Evolutionary conservation across 164 flowering plant genomes (phyloP), one percentile per base, ranked within the genome.

Genomic region (Annona squamosa): DNA sequence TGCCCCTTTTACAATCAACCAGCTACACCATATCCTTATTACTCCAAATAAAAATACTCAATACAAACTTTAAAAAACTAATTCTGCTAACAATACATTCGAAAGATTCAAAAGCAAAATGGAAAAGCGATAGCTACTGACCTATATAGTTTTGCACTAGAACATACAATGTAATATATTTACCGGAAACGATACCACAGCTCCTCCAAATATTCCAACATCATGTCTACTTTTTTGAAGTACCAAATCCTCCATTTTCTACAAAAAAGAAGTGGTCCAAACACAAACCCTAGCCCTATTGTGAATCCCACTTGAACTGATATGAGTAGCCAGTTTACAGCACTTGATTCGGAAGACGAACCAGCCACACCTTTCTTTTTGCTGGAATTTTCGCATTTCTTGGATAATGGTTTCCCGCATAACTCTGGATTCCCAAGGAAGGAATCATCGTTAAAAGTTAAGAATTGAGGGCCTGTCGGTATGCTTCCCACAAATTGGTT

Each of bases 401-500:
- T 67, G 4, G 64, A 42, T 18, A 73, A 45, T 52, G 71, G 78
- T 4, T 9, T 10, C 45, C 81, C 78, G 37, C 81, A 78, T 10
- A 78, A 66, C 16, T 70, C 78, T 7, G 26, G 1, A 9, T 78
- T 78, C 2, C 69, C 72, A 46, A 48, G 44, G 16, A 62, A 78
- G 1, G 78, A 75, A 56, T 5, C 41, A 4, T 46, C 13, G 1
- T 13, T 3, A 41, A 72, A 75, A 1, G 81, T 78, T 2, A 13
- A 3, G 37, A 78, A 75, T 18, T 78, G 81, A 7, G 10, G 2
- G 16, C 71, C 73, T 19, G 3, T 4, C 26, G 81, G 81, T 6
- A 75, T 72, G 3, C 44, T 41, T n/a, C 81, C 80, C 18, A 48
- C 46, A 2, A 78, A 52, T 3, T 52, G 61, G 52, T 78, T 78